A percentile compares a stretch with the other conserved stretches of the same genome.
Evolutionary conservation across 495 filamentous ascomycete genomes (phyloP).

Genomic region (Penicillium verhagenii): DNA sequence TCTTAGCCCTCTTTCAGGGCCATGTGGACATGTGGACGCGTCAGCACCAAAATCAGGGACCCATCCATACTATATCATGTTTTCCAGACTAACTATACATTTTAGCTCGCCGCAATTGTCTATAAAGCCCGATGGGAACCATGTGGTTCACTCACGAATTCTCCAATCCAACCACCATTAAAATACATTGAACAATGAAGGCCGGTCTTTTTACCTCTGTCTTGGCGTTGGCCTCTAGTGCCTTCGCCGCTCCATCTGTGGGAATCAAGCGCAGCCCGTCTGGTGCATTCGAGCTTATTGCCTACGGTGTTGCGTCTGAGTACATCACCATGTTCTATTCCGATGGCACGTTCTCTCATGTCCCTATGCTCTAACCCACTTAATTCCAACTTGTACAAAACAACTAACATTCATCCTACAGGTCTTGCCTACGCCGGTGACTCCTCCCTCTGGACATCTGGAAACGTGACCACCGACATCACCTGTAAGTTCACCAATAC

Average conservation of each 20-base stretch:
- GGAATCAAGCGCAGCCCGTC: slow-evolving; percentile 19
- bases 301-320: slow-evolving; percentile 14
- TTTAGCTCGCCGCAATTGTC: neutral
- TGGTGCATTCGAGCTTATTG: slow-evolving; percentile 18
- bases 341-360: slow-evolving; percentile 19
- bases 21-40: neutral
- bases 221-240: slow-evolving; percentile 8
- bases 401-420: neutral
- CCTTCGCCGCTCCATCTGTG: neutral
- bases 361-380: too few species aligned
- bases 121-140: neutral
- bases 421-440: slow-evolving; percentile 27
- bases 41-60: neutral
- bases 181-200: slow-evolving; percentile 13
- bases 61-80: neutral
- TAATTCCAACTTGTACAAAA: neutral
- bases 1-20: neutral
- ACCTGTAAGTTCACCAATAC: slow-evolving; percentile 16
- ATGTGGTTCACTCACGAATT: neutral
- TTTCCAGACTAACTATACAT: neutral
- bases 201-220: neutral
- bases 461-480: slow-evolving; percentile 22
- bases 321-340: slow-evolving; percentile 19
- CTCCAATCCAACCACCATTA: neutral
- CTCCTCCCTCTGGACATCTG: slow-evolving; percentile 20